phyloP scores from a whole-genome alignment of 768 basidiomycete species.

The Leccinum arenicola region DNA sequence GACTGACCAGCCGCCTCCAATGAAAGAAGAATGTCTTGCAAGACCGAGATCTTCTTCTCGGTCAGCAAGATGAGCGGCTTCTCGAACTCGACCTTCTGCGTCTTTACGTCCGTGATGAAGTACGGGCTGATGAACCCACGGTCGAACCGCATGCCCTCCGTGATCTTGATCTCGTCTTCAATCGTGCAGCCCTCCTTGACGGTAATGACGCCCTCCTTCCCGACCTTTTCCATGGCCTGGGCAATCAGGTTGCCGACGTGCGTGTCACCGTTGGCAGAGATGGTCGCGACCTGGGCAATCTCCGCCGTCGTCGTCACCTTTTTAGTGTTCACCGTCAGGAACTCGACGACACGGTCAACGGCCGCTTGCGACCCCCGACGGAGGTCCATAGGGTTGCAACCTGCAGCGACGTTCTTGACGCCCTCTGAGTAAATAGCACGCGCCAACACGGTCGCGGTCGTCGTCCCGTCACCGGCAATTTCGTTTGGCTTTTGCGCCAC shows the following conservation, averaged over 20 bases:
- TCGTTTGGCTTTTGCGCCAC: conserved; percentile 98
- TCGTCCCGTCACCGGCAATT: conserved; percentile 95
- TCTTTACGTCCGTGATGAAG: conserved; percentile 98
- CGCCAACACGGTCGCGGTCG: conserved; percentile 95
- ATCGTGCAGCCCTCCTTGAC: conserved; percentile 99
- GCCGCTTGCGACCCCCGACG: conserved; percentile 97
- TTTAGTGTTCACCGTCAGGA: conserved; percentile 83
- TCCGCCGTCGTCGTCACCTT: conserved; percentile 96
- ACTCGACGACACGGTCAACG: conserved; percentile 91
- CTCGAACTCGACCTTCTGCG: conserved; percentile 94
- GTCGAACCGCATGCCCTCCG: conserved; percentile 99
- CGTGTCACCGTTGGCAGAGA: conserved; percentile 76
- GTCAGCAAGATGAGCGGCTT: conserved; percentile 91
- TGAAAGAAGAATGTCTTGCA: conserved; percentile 93
- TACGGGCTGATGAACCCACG: conserved; percentile 97
- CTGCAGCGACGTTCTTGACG: conserved; percentile 98
- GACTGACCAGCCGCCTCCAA: conserved; percentile 79
- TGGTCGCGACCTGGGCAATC: conserved; percentile 99
- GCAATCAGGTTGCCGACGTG: conserved; percentile 95
- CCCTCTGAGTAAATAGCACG: conserved; percentile 98
- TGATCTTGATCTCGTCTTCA: conserved; percentile 98
- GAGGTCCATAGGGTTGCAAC: conserved; percentile 99
- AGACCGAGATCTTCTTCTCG: conserved; percentile 95
- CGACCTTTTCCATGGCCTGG: conserved; percentile 99
- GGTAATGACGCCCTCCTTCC: conserved; percentile 99